Conservation (phyloP, 148 eudicot genomes). For the Cornus suecica region DNA sequence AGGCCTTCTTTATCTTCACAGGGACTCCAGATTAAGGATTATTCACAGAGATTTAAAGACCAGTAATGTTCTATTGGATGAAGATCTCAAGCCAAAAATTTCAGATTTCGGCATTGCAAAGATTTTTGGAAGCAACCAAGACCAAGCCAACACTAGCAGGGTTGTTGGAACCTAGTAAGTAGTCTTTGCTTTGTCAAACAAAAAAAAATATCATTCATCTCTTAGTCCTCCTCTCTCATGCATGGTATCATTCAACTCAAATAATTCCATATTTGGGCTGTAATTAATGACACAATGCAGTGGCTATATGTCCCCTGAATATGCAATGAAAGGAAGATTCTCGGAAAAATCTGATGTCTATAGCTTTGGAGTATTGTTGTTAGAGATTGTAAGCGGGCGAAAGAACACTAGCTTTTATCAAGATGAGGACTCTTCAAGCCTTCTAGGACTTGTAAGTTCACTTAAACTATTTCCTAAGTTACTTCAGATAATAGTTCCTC, state of each 20-base stretch:
- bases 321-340: not conserved
- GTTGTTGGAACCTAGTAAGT: conserved; percentile 27
- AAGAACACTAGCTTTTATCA: not conserved
- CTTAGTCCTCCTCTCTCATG: not conserved
- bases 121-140: conserved; percentile 34
- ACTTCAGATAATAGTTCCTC: too few relatives aligned
- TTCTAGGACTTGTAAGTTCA: not conserved
- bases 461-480: not conserved
- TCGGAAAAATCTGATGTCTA: not conserved
- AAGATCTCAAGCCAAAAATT: not conserved
- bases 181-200: conserved; percentile 8
- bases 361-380: not conserved
- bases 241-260: not conserved
- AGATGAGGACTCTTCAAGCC: not conserved
- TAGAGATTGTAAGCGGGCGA: not conserved
- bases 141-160: conserved; percentile 32
- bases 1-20: not conserved
- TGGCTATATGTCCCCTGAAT: not conserved
- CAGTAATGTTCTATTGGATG: not conserved
- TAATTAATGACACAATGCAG: not conserved
- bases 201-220: not conserved
- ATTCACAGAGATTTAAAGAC: not conserved
- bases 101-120: conserved; percentile 41
- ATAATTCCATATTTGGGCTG: not conserved
- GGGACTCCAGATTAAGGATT: not conserved